A percentile compares a stretch with the other conserved stretches of the same genome.
Evolutionary conservation across 495 filamentous ascomycete genomes (phyloP).

Genomic region (Aspergillus egyptiacus): DNA sequence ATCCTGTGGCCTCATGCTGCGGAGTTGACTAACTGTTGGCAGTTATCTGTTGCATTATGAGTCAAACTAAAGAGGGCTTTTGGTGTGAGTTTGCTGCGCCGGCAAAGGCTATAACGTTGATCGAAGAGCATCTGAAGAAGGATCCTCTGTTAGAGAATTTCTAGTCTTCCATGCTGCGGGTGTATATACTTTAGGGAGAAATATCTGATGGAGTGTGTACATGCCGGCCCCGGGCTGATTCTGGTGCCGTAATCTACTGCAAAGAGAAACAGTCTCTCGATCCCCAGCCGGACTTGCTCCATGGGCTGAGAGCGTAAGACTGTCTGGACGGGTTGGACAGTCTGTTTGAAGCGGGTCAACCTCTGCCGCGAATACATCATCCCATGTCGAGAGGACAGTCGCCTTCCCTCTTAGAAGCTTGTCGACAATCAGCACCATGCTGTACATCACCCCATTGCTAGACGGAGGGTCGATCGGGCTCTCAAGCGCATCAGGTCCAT

Average conservation of each 20-base stretch:
- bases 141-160: not conserved
- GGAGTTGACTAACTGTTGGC: not conserved
- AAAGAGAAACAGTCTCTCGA: too few species aligned
- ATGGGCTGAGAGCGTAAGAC: constrained; percentile 6
- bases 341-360: too few species aligned
- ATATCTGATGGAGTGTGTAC: too few species aligned
- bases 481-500: constrained; percentile 12
- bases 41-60: not conserved
- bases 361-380: constrained; percentile 10
- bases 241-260: too few species aligned
- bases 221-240: too few species aligned
- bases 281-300: too few species aligned
- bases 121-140: not conserved
- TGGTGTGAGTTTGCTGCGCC: not conserved
- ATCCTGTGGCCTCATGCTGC: not conserved
- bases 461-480: not conserved
- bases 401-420: constrained; percentile 15
- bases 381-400: constrained; percentile 19
- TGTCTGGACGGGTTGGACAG: too few species aligned
- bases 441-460: constrained; percentile 33
- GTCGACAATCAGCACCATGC: constrained; percentile 41
- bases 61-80: not conserved
- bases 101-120: not conserved
- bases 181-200: too few species aligned
- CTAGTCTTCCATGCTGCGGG: too few species aligned